A percentile compares a stretch with the other conserved stretches of the same genome.
These are phyloP conservation scores for Penicillium sclerotiorum DNA, from an alignment of 2,329 filamentous ascomycete species.

Conservation along the genomic window DNA sequence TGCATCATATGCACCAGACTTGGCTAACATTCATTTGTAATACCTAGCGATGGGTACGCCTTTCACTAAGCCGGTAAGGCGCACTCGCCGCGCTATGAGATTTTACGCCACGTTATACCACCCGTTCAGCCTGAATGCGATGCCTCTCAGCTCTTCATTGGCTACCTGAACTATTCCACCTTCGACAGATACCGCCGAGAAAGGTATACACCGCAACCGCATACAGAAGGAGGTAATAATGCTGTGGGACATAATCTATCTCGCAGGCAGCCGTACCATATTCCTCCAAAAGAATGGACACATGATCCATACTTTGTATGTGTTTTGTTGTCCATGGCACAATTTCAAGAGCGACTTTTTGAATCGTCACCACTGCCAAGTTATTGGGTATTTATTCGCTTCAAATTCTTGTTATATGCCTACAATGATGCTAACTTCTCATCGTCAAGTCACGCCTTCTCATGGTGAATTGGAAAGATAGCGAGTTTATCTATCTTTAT, in stretches of 20 bases:
- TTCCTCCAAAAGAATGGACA: constrained; percentile 13
- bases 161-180: constrained; percentile 14
- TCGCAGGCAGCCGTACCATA: constrained; percentile 18
- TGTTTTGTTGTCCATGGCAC: constrained; percentile 17
- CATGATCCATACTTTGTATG: constrained; percentile 20
- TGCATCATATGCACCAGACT: no score
- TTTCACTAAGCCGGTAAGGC: no score
- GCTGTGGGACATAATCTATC: background rate
- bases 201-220: background rate
- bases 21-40: no score
- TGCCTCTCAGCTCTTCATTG: background rate
- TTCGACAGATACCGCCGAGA: constrained; percentile 5
- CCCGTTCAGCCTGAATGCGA: background rate
- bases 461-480: constrained; percentile 8
- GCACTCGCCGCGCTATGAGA: no score
- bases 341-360: constrained; percentile 13
- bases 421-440: constrained; percentile 1
- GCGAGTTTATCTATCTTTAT: constrained; percentile 10
- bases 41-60: no score
- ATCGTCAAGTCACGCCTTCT: constrained; percentile 17
- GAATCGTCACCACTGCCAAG: constrained; percentile 8
- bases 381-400: background rate
- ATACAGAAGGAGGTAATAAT: background rate
- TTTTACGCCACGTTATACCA: constrained; percentile 10
- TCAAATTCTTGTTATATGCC: no score